Percentiles rank a stretch among this genome's conserved stretches.
These are phyloP conservation scores for Telfairia occidentalis DNA, from an alignment of 331 rosid species.

Conservation along the genomic window DNA sequence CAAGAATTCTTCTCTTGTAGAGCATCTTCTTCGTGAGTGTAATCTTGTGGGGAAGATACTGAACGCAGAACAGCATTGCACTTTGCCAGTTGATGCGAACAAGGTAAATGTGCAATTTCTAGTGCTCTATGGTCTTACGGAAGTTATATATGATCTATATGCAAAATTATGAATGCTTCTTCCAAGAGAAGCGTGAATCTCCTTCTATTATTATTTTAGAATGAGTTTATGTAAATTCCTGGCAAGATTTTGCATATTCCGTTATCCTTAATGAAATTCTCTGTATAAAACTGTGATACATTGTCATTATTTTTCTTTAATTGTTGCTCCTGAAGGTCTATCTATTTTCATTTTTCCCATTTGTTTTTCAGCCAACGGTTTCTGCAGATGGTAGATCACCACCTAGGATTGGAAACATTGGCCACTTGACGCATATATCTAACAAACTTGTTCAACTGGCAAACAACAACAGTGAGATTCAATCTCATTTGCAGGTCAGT, in stretches of 20 bases:
- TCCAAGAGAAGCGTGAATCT: neutral
- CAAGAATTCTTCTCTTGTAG: slow-evolving; percentile 63
- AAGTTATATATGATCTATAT: neutral
- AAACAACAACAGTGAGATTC: slow-evolving; percentile 55
- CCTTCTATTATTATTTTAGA: neutral
- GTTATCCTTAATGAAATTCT: neutral
- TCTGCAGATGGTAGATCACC: slow-evolving; percentile 59
- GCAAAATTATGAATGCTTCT: neutral
- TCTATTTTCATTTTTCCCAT: slow-evolving; percentile 14
- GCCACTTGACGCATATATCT: slow-evolving; percentile 88
- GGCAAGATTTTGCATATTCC: neutral
- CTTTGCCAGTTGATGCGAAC: slow-evolving; percentile 43
- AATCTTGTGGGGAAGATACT: slow-evolving; percentile 68
- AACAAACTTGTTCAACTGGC: slow-evolving; percentile 80
- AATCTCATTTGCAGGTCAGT: slow-evolving; percentile 62
- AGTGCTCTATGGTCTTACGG: neutral
- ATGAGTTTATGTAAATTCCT: neutral
- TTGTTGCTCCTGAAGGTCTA: neutral
- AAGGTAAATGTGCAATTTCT: slow-evolving; percentile 36
- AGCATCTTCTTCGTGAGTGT: slow-evolving; percentile 67
- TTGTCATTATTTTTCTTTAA: neutral
- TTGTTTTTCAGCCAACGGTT: slow-evolving; percentile 65
- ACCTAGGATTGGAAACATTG: slow-evolving; percentile 85
- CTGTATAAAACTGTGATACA: neutral
- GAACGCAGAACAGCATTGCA: slow-evolving; percentile 56